Conservation (phyloP, 768 basidiomycete species). For the Tylopilus vinaceipallidus region DNA sequence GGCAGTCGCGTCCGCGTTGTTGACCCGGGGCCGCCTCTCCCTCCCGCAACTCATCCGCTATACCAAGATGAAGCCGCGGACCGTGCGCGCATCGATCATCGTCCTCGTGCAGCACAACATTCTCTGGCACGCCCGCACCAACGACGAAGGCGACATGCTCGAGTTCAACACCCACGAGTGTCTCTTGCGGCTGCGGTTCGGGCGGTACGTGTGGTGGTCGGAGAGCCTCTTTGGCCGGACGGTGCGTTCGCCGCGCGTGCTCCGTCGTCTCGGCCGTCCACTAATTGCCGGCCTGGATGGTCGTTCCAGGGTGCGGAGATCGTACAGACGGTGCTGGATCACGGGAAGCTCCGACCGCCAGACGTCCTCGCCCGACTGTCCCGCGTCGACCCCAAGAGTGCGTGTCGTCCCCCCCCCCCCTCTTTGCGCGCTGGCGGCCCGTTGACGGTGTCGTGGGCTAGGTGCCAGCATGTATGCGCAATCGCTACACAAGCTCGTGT, state of each 20-base stretch:
- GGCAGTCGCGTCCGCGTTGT: slow-evolving; percentile 70
- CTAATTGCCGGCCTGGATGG: no score
- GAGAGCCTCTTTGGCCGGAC: slow-evolving; percentile 65
- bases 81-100: slow-evolving; percentile 66
- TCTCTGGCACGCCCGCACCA: slow-evolving; percentile 76
- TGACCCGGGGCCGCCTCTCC: slow-evolving; percentile 83
- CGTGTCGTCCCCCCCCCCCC: slow-evolving; percentile 18
- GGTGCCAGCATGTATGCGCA: slow-evolving; percentile 51
- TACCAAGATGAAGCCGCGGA: slow-evolving; percentile 64
- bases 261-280: background rate
- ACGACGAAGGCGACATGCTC: slow-evolving; percentile 70
- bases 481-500: slow-evolving; percentile 68
- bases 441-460: background rate
- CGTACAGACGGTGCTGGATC: slow-evolving; percentile 71
- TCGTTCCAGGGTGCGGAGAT: slow-evolving; percentile 81
- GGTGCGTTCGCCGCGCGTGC: slow-evolving; percentile 55
- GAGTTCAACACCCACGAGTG: slow-evolving; percentile 87
- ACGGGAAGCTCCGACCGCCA: slow-evolving; percentile 79
- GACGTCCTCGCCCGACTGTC: slow-evolving; percentile 61
- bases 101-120: slow-evolving; percentile 90
- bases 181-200: slow-evolving; percentile 78
- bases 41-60: slow-evolving; percentile 66
- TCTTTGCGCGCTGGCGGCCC: background rate
- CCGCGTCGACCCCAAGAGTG: slow-evolving; percentile 58
- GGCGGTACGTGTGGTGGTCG: slow-evolving; percentile 74